A percentile compares a stretch with the other conserved stretches of the same genome.
These are phyloP conservation scores for Cyberlindnera nakhonratchasimensis DNA, from an alignment of 805 yeast species.

Conservation along the genomic window DNA sequence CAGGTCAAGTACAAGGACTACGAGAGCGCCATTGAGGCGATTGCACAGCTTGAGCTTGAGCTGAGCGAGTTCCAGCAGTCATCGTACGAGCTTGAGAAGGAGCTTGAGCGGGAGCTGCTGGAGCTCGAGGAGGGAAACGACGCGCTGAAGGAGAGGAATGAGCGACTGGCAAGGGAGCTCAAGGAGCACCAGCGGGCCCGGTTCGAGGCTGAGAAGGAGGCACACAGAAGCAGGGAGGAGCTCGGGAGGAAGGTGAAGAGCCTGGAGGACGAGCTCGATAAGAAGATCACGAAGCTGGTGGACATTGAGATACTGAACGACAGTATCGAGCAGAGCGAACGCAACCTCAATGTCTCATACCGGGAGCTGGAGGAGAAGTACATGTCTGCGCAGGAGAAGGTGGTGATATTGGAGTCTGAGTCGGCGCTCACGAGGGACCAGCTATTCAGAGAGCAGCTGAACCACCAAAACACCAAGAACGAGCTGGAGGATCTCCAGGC, in stretches of 20 bases:
- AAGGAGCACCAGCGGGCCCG: conserved; percentile 28
- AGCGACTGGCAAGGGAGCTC: conserved; percentile 23
- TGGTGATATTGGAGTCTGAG: conserved; percentile 39
- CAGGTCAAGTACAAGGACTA: conserved; percentile 28
- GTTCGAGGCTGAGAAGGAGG: conserved; percentile 28
- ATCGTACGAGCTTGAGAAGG: conserved; percentile 42
- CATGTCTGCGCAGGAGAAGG: conserved; percentile 34
- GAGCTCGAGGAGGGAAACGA: conserved; percentile 30
- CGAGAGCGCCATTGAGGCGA: conserved; percentile 33
- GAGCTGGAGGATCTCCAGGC: conserved; percentile 21
- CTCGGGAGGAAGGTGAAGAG: conserved; percentile 20
- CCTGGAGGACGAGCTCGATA: conserved; percentile 30
- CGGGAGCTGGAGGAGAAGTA: conserved; percentile 35
- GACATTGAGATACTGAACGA: conserved; percentile 43
- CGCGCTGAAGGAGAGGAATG: conserved; percentile 20
- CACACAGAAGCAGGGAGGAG: conserved; percentile 22
- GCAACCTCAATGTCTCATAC: conserved; percentile 33
- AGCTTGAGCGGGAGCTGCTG: conserved; percentile 39
- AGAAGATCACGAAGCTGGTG: conserved; percentile 32
- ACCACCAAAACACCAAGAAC: conserved; percentile 28
- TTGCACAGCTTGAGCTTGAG: conserved; percentile 39
- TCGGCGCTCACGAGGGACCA: conserved; percentile 29
- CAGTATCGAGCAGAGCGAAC: conserved; percentile 40
- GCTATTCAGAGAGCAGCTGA: conserved; percentile 25
- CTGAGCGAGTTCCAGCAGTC: conserved; percentile 41